Conservation (phyloP, 2,329 filamentous ascomycete species). For the Apiospora sp. region DNA sequence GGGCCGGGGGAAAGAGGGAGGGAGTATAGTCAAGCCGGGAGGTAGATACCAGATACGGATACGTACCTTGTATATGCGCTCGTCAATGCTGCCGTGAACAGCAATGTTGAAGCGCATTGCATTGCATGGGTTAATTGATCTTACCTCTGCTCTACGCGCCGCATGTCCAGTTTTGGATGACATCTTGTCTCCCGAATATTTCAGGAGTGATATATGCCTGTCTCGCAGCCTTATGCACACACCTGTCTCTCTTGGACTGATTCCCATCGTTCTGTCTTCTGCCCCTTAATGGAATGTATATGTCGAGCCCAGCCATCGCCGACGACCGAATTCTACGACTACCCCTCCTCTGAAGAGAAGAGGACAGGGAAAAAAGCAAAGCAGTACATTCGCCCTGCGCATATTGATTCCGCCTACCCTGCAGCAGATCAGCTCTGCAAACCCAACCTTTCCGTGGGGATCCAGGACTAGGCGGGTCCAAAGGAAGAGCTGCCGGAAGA, state of each 20-base stretch:
- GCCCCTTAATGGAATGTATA: not conserved
- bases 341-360: not conserved
- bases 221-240: constrained; percentile 2
- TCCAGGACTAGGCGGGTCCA: constrained; percentile 1
- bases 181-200: not conserved
- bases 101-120: not conserved
- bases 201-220: not conserved
- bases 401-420: constrained; percentile 17
- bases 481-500: constrained; percentile 18
- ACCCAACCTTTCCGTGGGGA: constrained; percentile 14
- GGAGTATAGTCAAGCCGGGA: not conserved
- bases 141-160: not conserved
- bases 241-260: not conserved
- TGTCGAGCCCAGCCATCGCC: not conserved
- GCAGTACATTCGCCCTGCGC: not conserved
- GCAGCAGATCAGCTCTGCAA: constrained; percentile 23
- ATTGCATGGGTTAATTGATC: constrained; percentile 15
- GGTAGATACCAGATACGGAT: not conserved
- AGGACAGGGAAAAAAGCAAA: not conserved
- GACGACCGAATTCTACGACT: not conserved
- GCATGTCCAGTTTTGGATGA: not conserved
- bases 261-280: not conserved
- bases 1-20: not conserved
- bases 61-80: not conserved
- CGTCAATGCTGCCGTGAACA: not conserved